Conservation (phyloP, 2,329 filamentous ascomycete genomes). For the Alternaria sp. region DNA sequence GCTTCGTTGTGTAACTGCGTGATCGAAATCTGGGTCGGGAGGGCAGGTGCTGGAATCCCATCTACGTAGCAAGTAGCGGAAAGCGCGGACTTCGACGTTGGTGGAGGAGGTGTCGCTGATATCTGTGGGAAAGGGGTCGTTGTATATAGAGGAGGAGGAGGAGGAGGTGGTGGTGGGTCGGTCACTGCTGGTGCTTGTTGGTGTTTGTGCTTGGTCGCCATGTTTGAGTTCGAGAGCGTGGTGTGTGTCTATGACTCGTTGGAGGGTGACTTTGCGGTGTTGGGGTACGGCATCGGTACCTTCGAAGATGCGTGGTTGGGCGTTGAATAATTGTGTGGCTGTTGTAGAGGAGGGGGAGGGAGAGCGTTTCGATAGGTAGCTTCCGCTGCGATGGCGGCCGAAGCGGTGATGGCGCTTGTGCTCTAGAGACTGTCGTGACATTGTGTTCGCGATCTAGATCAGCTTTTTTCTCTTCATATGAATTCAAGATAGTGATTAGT, state of each 20-base stretch:
- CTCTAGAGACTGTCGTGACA: constrained; percentile 16
- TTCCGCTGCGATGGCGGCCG: constrained; percentile 19
- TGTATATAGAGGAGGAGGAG: constrained; percentile 17
- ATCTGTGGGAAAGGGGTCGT: constrained; percentile 27
- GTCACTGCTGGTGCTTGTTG: constrained; percentile 13
- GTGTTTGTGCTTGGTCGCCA: constrained; percentile 10
- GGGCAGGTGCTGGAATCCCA: constrained; percentile 28
- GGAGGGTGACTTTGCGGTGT: constrained; percentile 26
- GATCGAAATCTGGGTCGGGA: constrained; percentile 29
- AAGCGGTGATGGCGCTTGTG: constrained; percentile 21
- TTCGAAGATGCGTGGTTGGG: constrained; percentile 18
- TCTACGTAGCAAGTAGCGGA: constrained; percentile 31
- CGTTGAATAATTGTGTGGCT: not conserved
- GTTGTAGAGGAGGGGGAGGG: not conserved
- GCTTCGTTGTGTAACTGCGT: constrained; percentile 17
- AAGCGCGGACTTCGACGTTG: constrained; percentile 35
- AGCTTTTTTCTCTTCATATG: not conserved
- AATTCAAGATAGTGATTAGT: not conserved
- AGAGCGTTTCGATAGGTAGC: constrained; percentile 9
- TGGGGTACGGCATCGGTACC: constrained; percentile 30
- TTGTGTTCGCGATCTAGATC: constrained; percentile 1
- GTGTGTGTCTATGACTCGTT: constrained; percentile 29
- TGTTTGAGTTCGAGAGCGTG: constrained; percentile 25
- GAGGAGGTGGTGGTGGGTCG: constrained; percentile 12
- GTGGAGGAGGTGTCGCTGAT: constrained; percentile 23